These are phyloP conservation scores for Agaricus subrufescens DNA, from an alignment of 768 basidiomycete species.

Conservation along the genomic window DNA sequence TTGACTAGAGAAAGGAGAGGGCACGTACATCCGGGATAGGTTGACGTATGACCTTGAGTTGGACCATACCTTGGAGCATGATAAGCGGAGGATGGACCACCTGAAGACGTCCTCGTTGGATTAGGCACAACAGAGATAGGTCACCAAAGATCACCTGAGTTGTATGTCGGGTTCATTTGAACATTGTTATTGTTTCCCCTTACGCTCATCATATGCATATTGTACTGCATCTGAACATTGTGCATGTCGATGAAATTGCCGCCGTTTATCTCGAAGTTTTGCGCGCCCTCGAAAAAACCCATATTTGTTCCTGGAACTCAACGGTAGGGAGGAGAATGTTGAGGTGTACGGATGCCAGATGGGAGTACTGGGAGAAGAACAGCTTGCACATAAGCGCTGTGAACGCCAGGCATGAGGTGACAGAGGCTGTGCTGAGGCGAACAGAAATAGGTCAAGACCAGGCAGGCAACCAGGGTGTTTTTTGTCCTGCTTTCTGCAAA, in stretches of 20 bases:
- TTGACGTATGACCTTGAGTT: neutral
- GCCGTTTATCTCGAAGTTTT: constrained; percentile 4
- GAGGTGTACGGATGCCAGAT: neutral
- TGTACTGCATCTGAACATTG: neutral
- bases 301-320: neutral
- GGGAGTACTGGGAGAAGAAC: neutral
- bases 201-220: neutral
- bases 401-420: too few species aligned
- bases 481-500: too few species aligned
- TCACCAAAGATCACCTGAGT: neutral
- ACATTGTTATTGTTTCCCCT: neutral
- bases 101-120: neutral
- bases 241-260: constrained; percentile 5
- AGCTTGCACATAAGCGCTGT: too few species aligned
- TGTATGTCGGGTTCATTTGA: neutral
- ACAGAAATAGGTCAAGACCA: too few species aligned
- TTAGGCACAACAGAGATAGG: neutral
- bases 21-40: neutral
- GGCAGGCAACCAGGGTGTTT: too few species aligned
- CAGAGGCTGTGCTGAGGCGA: too few species aligned
- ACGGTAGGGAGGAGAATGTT: neutral
- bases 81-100: neutral
- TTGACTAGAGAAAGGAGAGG: neutral
- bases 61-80: neutral
- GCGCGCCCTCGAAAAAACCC: constrained; percentile 4